Percentiles rank a stretch among this genome's conserved stretches.
These are phyloP conservation scores for Podila verticillata DNA, from an alignment of 192 early-diverging fungal genomes.

Conservation along the genomic window DNA sequence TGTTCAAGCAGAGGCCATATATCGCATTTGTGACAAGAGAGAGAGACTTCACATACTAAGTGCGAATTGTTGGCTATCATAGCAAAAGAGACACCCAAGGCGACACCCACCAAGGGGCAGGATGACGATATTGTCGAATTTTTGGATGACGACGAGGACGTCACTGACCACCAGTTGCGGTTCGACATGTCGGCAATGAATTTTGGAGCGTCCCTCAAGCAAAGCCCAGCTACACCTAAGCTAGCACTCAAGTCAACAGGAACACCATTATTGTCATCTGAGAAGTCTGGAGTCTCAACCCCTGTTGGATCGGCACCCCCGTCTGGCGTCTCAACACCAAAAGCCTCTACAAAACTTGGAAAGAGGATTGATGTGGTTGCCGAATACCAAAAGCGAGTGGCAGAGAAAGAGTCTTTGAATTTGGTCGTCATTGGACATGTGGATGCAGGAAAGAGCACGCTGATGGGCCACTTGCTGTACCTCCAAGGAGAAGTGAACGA, in stretches of 20 bases:
- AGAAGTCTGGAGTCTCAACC: constrained; percentile 12
- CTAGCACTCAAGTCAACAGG: constrained; percentile 9
- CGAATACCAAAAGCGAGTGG: constrained; percentile 75
- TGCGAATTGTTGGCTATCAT: neutral
- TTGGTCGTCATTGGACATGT: constrained; percentile 95
- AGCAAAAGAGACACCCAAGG: neutral
- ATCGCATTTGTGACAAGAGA: too few relatives aligned
- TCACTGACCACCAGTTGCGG: constrained; percentile 24
- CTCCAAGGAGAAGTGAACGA: constrained; percentile 90
- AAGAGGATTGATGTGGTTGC: constrained; percentile 75
- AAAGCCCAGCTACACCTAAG: constrained; percentile 3
- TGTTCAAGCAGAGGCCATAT: too few relatives aligned
- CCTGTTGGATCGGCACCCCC: constrained; percentile 40
- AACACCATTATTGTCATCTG: constrained; percentile 5
- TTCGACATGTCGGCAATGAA: constrained; percentile 54
- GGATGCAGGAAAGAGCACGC: constrained; percentile 95
- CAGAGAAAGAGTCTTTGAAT: constrained; percentile 79
- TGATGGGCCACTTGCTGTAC: constrained; percentile 96
- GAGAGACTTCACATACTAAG: too few relatives aligned
- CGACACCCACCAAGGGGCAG: constrained; percentile 1
- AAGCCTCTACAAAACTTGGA: constrained; percentile 49
- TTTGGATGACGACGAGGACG: constrained; percentile 42
- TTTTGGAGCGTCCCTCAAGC: constrained; percentile 30
- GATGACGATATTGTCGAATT: constrained; percentile 45
- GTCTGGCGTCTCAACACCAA: constrained; percentile 40